A percentile compares a stretch with the other conserved stretches of the same genome.
phyloP scores from a whole-genome alignment of 129 eudicot genomes.

The Chrysanthemum makinoi region DNA sequence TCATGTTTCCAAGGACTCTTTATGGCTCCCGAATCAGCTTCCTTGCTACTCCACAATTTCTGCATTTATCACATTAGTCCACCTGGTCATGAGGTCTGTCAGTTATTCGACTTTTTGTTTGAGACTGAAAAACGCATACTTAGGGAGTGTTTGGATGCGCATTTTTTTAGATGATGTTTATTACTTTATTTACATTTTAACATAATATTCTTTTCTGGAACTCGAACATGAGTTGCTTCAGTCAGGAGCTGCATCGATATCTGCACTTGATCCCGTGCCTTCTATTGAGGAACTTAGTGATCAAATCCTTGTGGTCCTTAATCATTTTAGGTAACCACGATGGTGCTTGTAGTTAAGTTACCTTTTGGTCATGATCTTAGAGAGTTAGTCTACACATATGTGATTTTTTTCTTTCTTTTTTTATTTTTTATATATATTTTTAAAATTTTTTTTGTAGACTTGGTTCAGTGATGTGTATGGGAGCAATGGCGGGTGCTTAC shows the following conservation, averaged over 20 bases:
- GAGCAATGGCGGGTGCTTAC: slow-evolving; percentile 93
- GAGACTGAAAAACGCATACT: not conserved
- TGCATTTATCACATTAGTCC: slow-evolving; percentile 97
- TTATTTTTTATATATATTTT: too few species aligned
- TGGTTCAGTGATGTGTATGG: slow-evolving; percentile 99
- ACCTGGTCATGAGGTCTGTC: slow-evolving; percentile 97
- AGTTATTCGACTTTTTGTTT: slow-evolving; percentile 17
- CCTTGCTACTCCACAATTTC: slow-evolving; percentile 91
- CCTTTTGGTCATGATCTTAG: not conserved
- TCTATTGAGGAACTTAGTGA: slow-evolving; percentile 56
- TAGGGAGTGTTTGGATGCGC: too few species aligned
- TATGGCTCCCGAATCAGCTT: slow-evolving; percentile 86
- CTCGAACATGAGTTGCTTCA: slow-evolving; percentile 54
- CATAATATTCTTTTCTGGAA: slow-evolving; percentile 31
- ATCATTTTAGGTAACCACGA: slow-evolving; percentile 50
- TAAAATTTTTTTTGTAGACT: slow-evolving; percentile 64
- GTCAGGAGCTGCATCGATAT: slow-evolving; percentile 61
- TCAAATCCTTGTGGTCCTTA: slow-evolving; percentile 69
- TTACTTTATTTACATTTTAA: slow-evolving; percentile 46
- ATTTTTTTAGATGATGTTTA: too few species aligned
- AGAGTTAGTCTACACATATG: not conserved
- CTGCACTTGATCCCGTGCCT: slow-evolving; percentile 43
- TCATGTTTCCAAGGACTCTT: slow-evolving; percentile 95
- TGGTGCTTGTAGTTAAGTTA: slow-evolving; percentile 5
- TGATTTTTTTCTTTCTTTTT: not conserved